Evolutionary conservation across 257 asterid genomes (phyloP), one percentile per base, ranked within the genome.

Genomic region (Capsicum chinense): DNA sequence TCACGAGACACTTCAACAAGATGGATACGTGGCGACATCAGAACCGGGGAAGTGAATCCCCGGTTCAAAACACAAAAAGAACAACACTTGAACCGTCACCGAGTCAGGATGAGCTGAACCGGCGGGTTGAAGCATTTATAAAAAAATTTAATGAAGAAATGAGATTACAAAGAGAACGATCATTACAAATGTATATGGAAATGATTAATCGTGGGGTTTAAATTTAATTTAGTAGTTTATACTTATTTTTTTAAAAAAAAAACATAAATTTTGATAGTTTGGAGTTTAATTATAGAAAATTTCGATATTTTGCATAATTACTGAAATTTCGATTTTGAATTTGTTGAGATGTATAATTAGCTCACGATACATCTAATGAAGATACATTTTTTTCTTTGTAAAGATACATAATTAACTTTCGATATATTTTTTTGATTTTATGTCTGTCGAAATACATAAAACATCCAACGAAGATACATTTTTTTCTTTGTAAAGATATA

Each of bases 91-190:
- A 92, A 17, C 85, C 95, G 15, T 92, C 98, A 5, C 85, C 87
- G 84, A 84, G 95, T 62, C 92, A 92, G 39, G 94, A 92, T 47
- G 98, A 94, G 86, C 74, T 94, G 91, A 94, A 94, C 35, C 92
- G 94, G 68, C 86, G 88, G 64, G 94, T 92, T 2, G 98, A 94
- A 56, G 93, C 94, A 44, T 94, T 94, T 84, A 94, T 94, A 50
- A 79, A 85, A 10, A 91, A 92, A 59, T 82, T 90, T 87, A 93
- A 93, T 33, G 93, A 93, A 10, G 94, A 93, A 7, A 90, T 93
- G 98, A 90, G 91, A 85, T 87, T 92, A 57, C 98, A 93, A 83
- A 90, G 94, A 60, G 94, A 93, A 82, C 92, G 91, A 35, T 93
- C 98, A 2, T 83, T 91, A 83, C 88, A 91, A 11, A 91, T 87